Evolutionary conservation across 768 basidiomycete genomes (phyloP), one percentile per base, ranked within the genome.

Genomic region (Coprinellus micaceus): DNA sequence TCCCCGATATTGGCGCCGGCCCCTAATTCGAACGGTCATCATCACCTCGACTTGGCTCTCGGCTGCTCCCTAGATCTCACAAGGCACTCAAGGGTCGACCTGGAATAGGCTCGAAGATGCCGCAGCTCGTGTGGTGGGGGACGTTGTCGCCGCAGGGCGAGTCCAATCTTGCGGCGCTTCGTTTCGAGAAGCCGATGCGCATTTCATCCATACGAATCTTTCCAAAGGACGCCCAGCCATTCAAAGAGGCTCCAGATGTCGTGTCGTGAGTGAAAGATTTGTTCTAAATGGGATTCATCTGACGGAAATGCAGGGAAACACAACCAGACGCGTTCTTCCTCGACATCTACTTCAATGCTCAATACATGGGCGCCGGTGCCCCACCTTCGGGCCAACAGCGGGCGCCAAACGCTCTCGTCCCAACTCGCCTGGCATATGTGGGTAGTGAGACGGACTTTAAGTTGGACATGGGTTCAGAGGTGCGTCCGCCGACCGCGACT

Each of bases 291-390:
- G 10, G 45, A 9, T 52, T 63, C 40, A 69, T 30, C 28, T 58
- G 41, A 54, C 30, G 47, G 4, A 47, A 54, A 41, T 53, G 26
- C 19, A 91, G 90, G 54, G 72, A 75, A 57, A 92, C 90, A 25
- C 82, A 86, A 59, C 90, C 89, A 0, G 79, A 82, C 5, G 79
- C 86, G 0, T 91, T 91, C 73, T 86, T 83, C 64, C 73, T 90
- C 17, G 82, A 91, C 53, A 72, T 91, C 9, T 89, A 82, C 68
- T 85, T 92, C 71, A 91, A 90, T 70, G 84, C 87, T 0, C 81
- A 83, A 28, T 77, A 82, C 1, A 72, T 82, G 3, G 70, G 77
- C 15, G 66, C 13, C 58, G 69, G 30, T 58, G 72, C 22, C 51
- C 77, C 77, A 4, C 64, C 72, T 1, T 85, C 82, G 64, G 82